A percentile compares a stretch with the other conserved stretches of the same genome.
Conservation (phyloP, 768 basidiomycete genomes). For the Tricholoma sp. region DNA sequence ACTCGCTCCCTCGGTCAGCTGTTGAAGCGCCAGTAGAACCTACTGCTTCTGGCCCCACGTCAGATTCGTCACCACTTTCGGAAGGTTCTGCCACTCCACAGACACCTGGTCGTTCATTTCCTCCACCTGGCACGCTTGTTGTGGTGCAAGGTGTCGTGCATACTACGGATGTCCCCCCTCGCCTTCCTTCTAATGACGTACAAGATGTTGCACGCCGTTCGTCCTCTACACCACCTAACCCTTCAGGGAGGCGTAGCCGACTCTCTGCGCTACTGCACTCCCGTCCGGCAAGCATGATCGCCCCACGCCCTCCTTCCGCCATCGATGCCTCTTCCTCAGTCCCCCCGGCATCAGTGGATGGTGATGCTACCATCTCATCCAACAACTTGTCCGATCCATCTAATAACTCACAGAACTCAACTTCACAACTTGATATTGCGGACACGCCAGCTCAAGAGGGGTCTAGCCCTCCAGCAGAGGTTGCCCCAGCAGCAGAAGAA, state of each 20-base stretch:
- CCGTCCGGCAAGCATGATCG: slow-evolving; percentile 22
- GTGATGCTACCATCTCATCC: slow-evolving; percentile 8
- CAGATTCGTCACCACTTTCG: not conserved
- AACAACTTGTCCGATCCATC: not conserved
- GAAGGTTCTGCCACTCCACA: not conserved
- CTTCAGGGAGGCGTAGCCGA: slow-evolving; percentile 22
- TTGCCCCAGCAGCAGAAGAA: slow-evolving; percentile 11
- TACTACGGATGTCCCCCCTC: slow-evolving; percentile 58
- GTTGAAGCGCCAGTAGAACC: not conserved
- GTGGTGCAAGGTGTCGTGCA: slow-evolving; percentile 83
- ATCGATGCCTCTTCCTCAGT: slow-evolving; percentile 3
- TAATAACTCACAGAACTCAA: not conserved
- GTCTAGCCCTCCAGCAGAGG: slow-evolving; percentile 8
- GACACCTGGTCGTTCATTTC: slow-evolving; percentile 37
- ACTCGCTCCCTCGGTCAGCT: not conserved
- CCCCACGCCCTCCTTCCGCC: slow-evolving; percentile 9
- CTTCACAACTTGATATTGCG: not conserved
- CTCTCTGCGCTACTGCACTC: slow-evolving; percentile 32
- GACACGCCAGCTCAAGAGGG: not conserved
- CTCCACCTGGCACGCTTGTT: slow-evolving; percentile 72
- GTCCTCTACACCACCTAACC: slow-evolving; percentile 23
- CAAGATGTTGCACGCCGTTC: slow-evolving; percentile 21
- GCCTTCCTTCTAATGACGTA: slow-evolving; percentile 17
- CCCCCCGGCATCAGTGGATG: slow-evolving; percentile 4
- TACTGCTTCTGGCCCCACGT: not conserved